Base-by-base conservation (phyloP, 495 filamentous ascomycete genomes). In the Penicillium dipodomyicola region DNA sequence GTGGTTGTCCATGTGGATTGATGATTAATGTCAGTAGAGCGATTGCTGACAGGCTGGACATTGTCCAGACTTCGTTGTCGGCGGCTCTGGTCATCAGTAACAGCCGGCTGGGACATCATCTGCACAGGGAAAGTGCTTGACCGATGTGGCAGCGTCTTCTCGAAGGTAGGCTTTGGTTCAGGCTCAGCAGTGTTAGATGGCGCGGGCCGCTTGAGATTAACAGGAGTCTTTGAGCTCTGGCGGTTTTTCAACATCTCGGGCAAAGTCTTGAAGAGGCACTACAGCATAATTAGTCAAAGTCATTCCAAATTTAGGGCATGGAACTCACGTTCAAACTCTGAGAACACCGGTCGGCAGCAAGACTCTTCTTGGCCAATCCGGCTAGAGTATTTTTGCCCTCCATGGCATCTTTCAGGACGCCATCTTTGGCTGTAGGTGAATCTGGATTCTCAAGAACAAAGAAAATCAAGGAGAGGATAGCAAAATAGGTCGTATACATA, bases 401-500 rank as follows among this genome's bases (percentile, higher is more conserved):
- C 61, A 83, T 81, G 1, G 92, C 93, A 70, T 96, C 92, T 41
- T 84, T 85, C 41, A 97, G 75, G 5, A 97, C 87, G 40, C 89
- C 87, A 33, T 84, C 76, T 37, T 89, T 82, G n/a, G 85, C 87
- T 4, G 78, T 82, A 4, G 81, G 67, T 60, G 87, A 91, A 55
- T 92, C 84, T 17, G 90, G 89, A 64, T 96, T 97, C 70, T 96
- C 93, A 14, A 96, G 72, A 0, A 91, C 90, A 63, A 87, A 97
- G 72, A 92, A 98, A 14, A 96, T 77, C 54, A 97, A 73, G 0
- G 92, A 91, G 10, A 98, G 78, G 42, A 97, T 91, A 22, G 92
- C 87, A 69, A 96, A 97, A 73, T 96, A 97, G 14, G 91, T 89
- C 3, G 94, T 96, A 62, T 97, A 97, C 74, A 96, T 91, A 46